phyloP scores from a whole-genome alignment of 2,329 filamentous ascomycete species.

The Alternaria dauci region DNA sequence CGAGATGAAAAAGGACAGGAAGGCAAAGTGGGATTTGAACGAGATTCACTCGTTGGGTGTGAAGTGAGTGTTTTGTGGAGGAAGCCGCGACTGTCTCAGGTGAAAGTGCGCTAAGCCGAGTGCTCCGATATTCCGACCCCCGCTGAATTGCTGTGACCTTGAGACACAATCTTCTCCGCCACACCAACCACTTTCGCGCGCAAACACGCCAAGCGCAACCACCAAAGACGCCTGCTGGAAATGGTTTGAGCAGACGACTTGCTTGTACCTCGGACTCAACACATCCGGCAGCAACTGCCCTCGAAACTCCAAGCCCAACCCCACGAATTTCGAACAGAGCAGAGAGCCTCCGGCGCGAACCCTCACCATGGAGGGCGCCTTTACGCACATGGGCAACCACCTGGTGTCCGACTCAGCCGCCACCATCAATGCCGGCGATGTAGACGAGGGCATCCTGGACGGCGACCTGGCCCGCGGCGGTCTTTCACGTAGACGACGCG shows the following conservation, averaged over 20 bases:
- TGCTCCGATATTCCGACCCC: constrained; percentile 20
- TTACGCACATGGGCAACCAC: constrained; percentile 87
- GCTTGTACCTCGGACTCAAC: constrained; percentile 1
- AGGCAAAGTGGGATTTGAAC: not conserved
- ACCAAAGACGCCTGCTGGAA: constrained; percentile 19
- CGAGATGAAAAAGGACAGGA: not conserved
- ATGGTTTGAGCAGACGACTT: constrained; percentile 36
- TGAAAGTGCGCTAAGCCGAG: constrained; percentile 7
- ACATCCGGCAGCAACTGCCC: constrained; percentile 10
- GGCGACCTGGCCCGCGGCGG: constrained; percentile 66
- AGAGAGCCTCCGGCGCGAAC: constrained; percentile 12
- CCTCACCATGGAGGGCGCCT: constrained; percentile 79
- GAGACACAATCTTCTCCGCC: constrained; percentile 29
- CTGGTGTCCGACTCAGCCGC: constrained; percentile 83
- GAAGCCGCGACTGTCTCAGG: not conserved
- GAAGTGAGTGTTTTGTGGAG: not conserved
- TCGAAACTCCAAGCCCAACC: constrained; percentile 10
- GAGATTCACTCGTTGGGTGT: not conserved
- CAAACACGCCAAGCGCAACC: constrained; percentile 28
- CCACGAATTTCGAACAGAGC: constrained; percentile 11
- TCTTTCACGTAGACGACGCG: constrained; percentile 67
- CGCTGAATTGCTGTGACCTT: constrained; percentile 9
- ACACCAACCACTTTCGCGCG: constrained; percentile 26
- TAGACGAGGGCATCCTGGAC: constrained; percentile 84
- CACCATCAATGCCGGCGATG: constrained; percentile 87